A percentile compares a stretch with the other conserved stretches of the same genome.
These are phyloP conservation scores for Diaporthe sp. DNA, from an alignment of 2,329 filamentous ascomycete species.

Conservation along the genomic window DNA sequence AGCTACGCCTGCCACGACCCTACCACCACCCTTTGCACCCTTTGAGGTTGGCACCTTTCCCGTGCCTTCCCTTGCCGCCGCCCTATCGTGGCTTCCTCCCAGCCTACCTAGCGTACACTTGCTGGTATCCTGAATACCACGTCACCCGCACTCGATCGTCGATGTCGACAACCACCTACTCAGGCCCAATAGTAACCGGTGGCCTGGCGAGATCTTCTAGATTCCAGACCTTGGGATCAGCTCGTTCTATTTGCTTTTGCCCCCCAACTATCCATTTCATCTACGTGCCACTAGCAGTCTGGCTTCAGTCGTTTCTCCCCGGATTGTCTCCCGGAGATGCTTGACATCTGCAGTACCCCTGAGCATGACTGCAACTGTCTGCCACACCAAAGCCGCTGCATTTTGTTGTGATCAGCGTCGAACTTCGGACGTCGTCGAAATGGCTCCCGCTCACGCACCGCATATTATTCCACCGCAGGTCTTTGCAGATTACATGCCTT, in stretches of 20 bases:
- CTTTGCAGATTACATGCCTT: neutral
- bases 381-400: slow-evolving; percentile 11
- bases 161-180: neutral
- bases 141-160: slow-evolving; percentile 25
- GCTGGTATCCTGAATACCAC: slow-evolving; percentile 16
- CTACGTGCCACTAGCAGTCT: neutral
- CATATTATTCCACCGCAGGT: neutral
- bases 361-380: slow-evolving; percentile 17
- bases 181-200: too few species aligned
- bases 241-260: neutral
- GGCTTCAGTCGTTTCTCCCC: slow-evolving; percentile 6
- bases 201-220: neutral
- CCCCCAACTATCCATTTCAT: neutral
- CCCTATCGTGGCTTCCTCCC: slow-evolving; percentile 17
- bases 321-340: neutral
- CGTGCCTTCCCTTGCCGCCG: neutral
- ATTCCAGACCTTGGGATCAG: neutral
- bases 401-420: neutral
- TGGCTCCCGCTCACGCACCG: neutral
- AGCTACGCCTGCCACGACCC: neutral
- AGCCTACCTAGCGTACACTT: neutral
- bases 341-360: slow-evolving; percentile 34
- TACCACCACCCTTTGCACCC: neutral
- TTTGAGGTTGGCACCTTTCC: neutral
- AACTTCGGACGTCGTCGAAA: neutral